Evolutionary conservation across 805 yeast species (phyloP), one percentile per base, ranked within the genome.

Genomic region (Ogataea allantospora): DNA sequence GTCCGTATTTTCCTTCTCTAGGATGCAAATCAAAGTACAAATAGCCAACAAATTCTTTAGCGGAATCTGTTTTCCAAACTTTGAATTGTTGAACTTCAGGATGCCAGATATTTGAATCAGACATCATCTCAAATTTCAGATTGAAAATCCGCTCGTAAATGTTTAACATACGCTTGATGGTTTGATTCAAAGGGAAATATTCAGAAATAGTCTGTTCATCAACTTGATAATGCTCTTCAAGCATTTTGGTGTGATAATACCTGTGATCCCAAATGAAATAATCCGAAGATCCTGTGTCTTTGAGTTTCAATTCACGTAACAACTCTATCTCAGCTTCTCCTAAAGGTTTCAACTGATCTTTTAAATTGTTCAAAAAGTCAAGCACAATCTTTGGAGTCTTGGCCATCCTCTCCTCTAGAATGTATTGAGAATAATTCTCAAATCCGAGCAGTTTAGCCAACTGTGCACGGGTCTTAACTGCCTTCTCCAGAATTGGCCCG

Each of bases 1-100:
- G 95, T 2, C 88, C 85, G 62, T 84, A 87, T 60, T 87, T 87
- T 51, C 91, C 91, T 40, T 80, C 83, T 55, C 95, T 75, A 47
- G 95, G 95, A 58, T 84, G 89, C 53, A 86, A 65, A 59, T 87
- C 95, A 46, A 87, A 77, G 61, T 79, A 83, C 30, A 87, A 62
- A 76, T 85, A 82, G 20, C 95, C 95, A 42, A 77, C 73, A 62
- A 87, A 86, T 43, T 68, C 73, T 11, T 80, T 78, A 1, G 50
- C 47, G n/a, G 57, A 49, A 48, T 80, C 86, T 52, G 73, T 63
- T 45, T 73, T 71, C 81, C 84, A 84, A 36, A 83, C 88, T 2
- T 84, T 78, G 54, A 77, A 77, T 53, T 78, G 83, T 45, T 76
- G 77, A 12, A 84, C 93, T 56, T 86, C 95, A 38, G 71, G 74